These are phyloP conservation scores for Candida neerlandica DNA, from an alignment of 1,139 yeast species.

Conservation along the genomic window DNA sequence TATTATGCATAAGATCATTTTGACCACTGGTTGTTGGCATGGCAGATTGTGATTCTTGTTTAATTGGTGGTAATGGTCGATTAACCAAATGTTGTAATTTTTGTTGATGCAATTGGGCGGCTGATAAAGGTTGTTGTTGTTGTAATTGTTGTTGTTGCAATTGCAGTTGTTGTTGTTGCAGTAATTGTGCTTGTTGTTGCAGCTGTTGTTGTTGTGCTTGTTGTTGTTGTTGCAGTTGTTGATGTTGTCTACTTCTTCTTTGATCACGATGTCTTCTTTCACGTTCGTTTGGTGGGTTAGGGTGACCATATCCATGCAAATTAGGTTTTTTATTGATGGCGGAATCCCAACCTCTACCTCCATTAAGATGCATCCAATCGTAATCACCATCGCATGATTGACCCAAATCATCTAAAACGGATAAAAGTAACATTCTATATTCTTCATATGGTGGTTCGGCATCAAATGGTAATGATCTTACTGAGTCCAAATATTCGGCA, in stretches of 20 bases:
- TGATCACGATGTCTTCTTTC: conserved; percentile 54
- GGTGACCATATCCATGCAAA: conserved; percentile 85
- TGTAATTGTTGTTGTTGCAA: conserved; percentile 11
- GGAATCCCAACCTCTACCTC: conserved; percentile 92
- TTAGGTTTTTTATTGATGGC: conserved; percentile 82
- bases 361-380: conserved; percentile 93
- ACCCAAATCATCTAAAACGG: conserved; percentile 70
- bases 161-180: conserved; percentile 22
- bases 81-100: conserved; percentile 54
- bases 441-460: conserved; percentile 95
- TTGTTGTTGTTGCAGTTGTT: conserved; percentile 28
- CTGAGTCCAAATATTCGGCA: conserved; percentile 82
- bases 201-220: conserved; percentile 27
- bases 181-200: conserved; percentile 23
- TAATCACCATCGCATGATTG: conserved; percentile 82
- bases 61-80: conserved; percentile 54
- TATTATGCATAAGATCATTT: conserved; percentile 15
- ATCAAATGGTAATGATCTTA: conserved; percentile 82
- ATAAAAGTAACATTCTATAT: conserved; percentile 72
- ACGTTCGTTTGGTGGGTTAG: conserved; percentile 55
- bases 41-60: conserved; percentile 38
- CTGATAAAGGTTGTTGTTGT: conserved; percentile 31
- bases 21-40: conserved; percentile 10
- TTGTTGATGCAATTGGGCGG: conserved; percentile 52
- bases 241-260: conserved; percentile 44